Conservation (phyloP, 805 yeast genomes). For the Saturnispora dispora region DNA sequence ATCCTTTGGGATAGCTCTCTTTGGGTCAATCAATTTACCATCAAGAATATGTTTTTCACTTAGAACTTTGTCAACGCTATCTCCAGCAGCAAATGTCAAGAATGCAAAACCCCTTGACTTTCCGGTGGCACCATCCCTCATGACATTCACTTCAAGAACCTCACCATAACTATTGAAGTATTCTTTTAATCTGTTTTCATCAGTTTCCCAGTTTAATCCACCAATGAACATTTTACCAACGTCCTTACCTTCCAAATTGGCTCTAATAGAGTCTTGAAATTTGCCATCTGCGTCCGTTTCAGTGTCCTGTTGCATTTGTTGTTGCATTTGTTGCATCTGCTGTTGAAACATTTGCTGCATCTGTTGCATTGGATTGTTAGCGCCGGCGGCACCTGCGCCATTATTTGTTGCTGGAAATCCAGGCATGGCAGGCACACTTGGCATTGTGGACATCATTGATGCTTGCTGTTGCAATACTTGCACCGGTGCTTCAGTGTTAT, state of each 20-base stretch:
- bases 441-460: constrained; percentile 6
- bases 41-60: constrained; percentile 82
- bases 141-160: constrained; percentile 77
- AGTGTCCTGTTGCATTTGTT: constrained; percentile 12
- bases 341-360: constrained; percentile 16
- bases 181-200: constrained; percentile 73
- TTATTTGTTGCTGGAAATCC: constrained; percentile 2
- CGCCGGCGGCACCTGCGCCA: constrained; percentile 6
- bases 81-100: constrained; percentile 73
- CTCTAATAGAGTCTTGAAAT: constrained; percentile 29
- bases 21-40: constrained; percentile 95
- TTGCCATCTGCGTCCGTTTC: constrained; percentile 2
- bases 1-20: constrained; percentile 93
- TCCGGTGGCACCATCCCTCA: constrained; percentile 84
- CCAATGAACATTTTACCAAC: constrained; percentile 93
- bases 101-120: constrained; percentile 94
- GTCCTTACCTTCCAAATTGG: constrained; percentile 50
- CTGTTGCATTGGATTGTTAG: constrained; percentile 8
- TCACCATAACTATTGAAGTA: constrained; percentile 87
- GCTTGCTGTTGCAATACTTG: constrained; percentile 4
- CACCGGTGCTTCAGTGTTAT: background rate
- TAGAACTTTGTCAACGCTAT: constrained; percentile 78
- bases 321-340: constrained; percentile 17
- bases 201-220: constrained; percentile 96
- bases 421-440: constrained; percentile 3